A percentile compares a stretch with the other conserved stretches of the same genome.
These are phyloP conservation scores for Fusarium beomiforme DNA, from an alignment of 2,329 filamentous ascomycete genomes.

Conservation along the genomic window DNA sequence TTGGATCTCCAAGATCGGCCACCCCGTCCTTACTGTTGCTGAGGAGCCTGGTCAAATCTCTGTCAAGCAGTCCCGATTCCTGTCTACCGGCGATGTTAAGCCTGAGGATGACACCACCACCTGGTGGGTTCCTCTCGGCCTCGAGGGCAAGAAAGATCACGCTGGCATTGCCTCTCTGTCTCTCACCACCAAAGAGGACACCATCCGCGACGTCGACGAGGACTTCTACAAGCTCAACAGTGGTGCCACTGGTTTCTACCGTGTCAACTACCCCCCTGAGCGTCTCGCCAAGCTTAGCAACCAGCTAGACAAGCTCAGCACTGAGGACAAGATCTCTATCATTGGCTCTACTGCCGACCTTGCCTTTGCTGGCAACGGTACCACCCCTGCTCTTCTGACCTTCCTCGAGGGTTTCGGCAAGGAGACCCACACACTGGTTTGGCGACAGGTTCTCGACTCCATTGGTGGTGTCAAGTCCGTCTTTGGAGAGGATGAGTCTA, in stretches of 20 bases:
- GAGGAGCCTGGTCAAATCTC: slow-evolving; percentile 86
- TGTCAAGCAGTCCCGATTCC: slow-evolving; percentile 87
- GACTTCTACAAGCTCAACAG: slow-evolving; percentile 95
- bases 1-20: slow-evolving; percentile 96
- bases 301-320: slow-evolving; percentile 78
- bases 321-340: slow-evolving; percentile 92
- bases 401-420: slow-evolving; percentile 85
- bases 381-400: slow-evolving; percentile 81
- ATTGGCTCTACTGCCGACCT: slow-evolving; percentile 90
- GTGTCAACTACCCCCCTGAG: slow-evolving; percentile 90
- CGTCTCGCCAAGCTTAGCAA: slow-evolving; percentile 83
- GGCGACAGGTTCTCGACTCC: slow-evolving; percentile 84
- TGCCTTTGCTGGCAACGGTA: slow-evolving; percentile 86
- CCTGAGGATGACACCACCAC: slow-evolving; percentile 89
- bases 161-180: slow-evolving; percentile 71
- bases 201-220: slow-evolving; percentile 76
- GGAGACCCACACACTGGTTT: slow-evolving; percentile 88
- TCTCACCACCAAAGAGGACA: slow-evolving; percentile 80
- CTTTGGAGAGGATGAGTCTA: slow-evolving; percentile 79
- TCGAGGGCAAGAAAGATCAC: slow-evolving; percentile 78
- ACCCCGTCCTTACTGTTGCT: slow-evolving; percentile 86
- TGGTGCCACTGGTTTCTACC: slow-evolving; percentile 87
- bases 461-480: slow-evolving; percentile 83
- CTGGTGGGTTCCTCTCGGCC: slow-evolving; percentile 94
- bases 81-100: slow-evolving; percentile 90